Base-by-base conservation (phyloP, 139 green algal genomes). In the Micractinium conductrix region DNA sequence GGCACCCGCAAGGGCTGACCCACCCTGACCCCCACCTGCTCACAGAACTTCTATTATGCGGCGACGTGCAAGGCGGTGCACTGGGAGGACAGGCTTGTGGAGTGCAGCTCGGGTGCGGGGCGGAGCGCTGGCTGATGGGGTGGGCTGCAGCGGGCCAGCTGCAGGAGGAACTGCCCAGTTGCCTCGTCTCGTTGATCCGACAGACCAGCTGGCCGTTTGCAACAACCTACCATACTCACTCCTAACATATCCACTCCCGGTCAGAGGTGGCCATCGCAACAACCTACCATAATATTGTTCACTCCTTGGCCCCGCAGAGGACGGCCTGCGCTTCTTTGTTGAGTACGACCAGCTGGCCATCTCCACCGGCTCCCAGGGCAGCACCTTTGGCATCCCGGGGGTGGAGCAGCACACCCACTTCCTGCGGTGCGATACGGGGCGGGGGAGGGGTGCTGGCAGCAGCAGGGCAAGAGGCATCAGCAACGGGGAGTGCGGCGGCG, bases 371-470 rank as follows among this genome's bases (percentile, higher is more conserved):
- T 93, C 87, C 14, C 89, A 96, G 93, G 94, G 94, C 88, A 93
- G 85, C 86, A 98, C 95, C 0, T 98, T 98, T 92, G 95, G 94
- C 69, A 95, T 97, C 63, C 92, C 93, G 14, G 95, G 95, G 0
- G 95, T 98, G 37, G 79, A 93, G 73, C 68, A 97, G 89, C 82
- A 98, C 87, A 88, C 94, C 3, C 87, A 93, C 79, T 94, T 94
- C 80, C 90, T 98, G 67, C 89, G 94, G 76, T 82, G 37, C 37
- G 48, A n/a, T n/a, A n/a, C n/a, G n/a, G n/a, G n/a, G n/a, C n/a
- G n/a, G n/a, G n/a, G n/a, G n/a, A n/a, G n/a, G n/a, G n/a, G n/a
- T n/a, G n/a, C n/a, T n/a, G n/a, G n/a, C n/a, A n/a, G n/a, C n/a
- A n/a, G n/a, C n/a, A n/a, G n/a, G n/a, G n/a, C n/a, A n/a, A n/a